Base-by-base conservation (phyloP, 2,329 filamentous ascomycete genomes). In the Aspergillus fumigatiaffinis region DNA sequence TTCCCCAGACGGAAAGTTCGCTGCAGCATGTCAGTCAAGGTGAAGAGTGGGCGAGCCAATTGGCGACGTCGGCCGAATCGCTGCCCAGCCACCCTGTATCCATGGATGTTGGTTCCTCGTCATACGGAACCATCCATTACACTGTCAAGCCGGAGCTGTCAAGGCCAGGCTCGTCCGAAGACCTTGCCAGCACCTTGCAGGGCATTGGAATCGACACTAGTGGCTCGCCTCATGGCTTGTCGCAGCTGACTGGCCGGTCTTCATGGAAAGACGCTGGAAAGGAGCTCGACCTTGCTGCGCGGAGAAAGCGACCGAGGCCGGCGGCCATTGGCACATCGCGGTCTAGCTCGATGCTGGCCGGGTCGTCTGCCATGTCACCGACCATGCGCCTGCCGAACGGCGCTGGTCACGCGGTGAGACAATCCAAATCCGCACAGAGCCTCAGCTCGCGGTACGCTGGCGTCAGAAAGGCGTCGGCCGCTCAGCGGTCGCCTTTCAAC, bases 401-500 rank as follows among this genome's bases (percentile, higher is more conserved):
- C 50, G 62, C 64, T 48, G 63, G 68, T n/a, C 75, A 77, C 61
- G 66, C 68, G n/a, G 68, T 79, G 61, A 72, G 75, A 58, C 77
- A 79, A 35, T 73, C 74, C 44, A 79, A 80, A 61, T 79, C 76
- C 17, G 70, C 76, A 3, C 77, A 79, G 57, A 73, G 71, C 57
- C 71, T 80, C 8, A 75, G 75, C 62, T 71, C 75, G 50, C 70
- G 74, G 35, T 80, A 77, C 62, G 75, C 76, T 0, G 77, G 78
- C 51, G 72, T 81, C 28, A 69, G 78, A 21, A 81, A 81, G 62
- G 67, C 74, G 5, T 77, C 76, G 23, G 72, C 73, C 46, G 69
- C 76, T 49, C 79, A 79, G 52, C 72, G 76, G 28, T 81, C 79
- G n/a, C 79, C 79, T 23, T 67, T 79, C 38, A 77, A 76, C 49